These are phyloP conservation scores for Pseudocercospora crystallina DNA, from an alignment of 2,329 filamentous ascomycete genomes.

Conservation along the genomic window DNA sequence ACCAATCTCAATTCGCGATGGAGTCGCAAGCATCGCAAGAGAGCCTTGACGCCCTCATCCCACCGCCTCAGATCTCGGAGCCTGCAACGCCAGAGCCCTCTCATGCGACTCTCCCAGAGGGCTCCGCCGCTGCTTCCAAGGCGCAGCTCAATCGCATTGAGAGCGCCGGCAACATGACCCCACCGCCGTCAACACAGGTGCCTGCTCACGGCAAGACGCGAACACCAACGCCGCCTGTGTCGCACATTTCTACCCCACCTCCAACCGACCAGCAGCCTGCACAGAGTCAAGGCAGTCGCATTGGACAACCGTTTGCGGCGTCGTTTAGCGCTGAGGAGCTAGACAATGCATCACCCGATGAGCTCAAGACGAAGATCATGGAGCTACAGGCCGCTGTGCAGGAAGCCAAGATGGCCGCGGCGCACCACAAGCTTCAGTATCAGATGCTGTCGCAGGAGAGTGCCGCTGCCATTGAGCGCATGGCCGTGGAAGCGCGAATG, in stretches of 20 bases:
- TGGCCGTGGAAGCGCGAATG: slow-evolving; percentile 89
- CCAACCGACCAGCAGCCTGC: slow-evolving; percentile 36
- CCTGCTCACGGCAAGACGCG: slow-evolving; percentile 41
- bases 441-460: slow-evolving; percentile 81
- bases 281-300: slow-evolving; percentile 17
- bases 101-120: slow-evolving; percentile 35
- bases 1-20: neutral
- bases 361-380: slow-evolving; percentile 55
- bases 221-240: slow-evolving; percentile 53
- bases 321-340: slow-evolving; percentile 53
- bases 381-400: slow-evolving; percentile 55
- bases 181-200: slow-evolving; percentile 62
- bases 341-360: slow-evolving; percentile 50
- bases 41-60: slow-evolving; percentile 17
- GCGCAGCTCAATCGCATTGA: slow-evolving; percentile 25
- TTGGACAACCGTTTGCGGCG: slow-evolving; percentile 11
- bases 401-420: slow-evolving; percentile 76
- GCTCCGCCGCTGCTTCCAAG: slow-evolving; percentile 41
- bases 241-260: slow-evolving; percentile 52
- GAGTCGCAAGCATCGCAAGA: slow-evolving; percentile 13
- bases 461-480: slow-evolving; percentile 79
- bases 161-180: slow-evolving; percentile 54
- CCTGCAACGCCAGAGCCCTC: slow-evolving; percentile 31
- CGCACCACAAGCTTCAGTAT: slow-evolving; percentile 88
- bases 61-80: slow-evolving; percentile 14